Evolutionary conservation across 2,329 filamentous ascomycete genomes (phyloP).

Genomic region (Aspergillus sp.): DNA sequence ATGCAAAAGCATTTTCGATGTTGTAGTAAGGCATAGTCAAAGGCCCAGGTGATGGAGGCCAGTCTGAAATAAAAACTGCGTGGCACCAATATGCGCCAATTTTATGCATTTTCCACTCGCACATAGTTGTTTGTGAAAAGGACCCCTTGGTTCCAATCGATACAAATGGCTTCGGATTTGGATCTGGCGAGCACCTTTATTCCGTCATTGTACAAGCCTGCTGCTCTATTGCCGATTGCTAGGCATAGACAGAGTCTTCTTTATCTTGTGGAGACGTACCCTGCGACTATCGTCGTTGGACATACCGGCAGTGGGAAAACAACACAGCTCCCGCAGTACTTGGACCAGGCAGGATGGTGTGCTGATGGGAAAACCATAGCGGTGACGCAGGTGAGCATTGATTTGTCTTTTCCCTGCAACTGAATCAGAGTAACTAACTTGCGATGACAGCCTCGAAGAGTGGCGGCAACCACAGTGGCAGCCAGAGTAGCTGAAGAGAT

Average conservation of each 20-base stretch:
- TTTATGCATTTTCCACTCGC: not conserved
- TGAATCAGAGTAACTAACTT: slow-evolving; percentile 2
- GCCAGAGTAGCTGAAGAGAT: slow-evolving; percentile 83
- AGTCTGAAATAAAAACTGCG: too few species aligned
- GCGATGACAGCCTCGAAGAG: slow-evolving; percentile 62
- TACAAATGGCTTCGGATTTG: slow-evolving; percentile 35
- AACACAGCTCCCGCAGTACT: slow-evolving; percentile 87
- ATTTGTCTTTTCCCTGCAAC: not conserved
- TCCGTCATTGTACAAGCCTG: slow-evolving; percentile 75
- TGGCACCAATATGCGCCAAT: not conserved
- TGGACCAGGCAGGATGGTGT: slow-evolving; percentile 85
- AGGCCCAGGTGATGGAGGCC: too few species aligned
- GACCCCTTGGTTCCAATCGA: not conserved
- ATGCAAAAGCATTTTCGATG: not conserved
- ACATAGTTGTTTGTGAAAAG: not conserved
- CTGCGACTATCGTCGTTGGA: slow-evolving; percentile 81
- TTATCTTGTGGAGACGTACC: slow-evolving; percentile 75
- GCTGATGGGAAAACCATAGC: slow-evolving; percentile 72
- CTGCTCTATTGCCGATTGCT: slow-evolving; percentile 75
- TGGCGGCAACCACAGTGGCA: slow-evolving; percentile 86
- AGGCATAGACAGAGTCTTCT: slow-evolving; percentile 71
- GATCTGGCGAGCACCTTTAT: slow-evolving; percentile 50
- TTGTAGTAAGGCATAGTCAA: not conserved
- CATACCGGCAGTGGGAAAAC: slow-evolving; percentile 95
- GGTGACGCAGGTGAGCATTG: slow-evolving; percentile 69